Evolutionary conservation across 1,139 yeast genomes (phyloP).

Genomic region (Hanseniaspora uvarum): DNA sequence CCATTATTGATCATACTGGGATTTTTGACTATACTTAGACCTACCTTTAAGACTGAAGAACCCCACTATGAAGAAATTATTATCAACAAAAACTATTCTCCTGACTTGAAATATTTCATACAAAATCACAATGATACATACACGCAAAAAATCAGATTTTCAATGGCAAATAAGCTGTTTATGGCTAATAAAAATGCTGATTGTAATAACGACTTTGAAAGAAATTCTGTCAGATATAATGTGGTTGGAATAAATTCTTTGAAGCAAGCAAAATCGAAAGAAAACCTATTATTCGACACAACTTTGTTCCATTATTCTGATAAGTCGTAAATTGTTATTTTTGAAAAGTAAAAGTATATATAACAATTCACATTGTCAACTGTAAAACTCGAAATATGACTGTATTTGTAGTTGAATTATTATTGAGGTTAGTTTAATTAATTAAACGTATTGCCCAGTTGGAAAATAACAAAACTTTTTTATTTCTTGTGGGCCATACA

Average conservation of each 20-base stretch:
- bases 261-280: neutral
- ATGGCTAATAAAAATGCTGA: neutral
- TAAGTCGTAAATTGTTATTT: neutral
- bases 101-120: neutral
- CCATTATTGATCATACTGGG: conserved; percentile 3
- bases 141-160: neutral
- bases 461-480: neutral
- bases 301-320: neutral
- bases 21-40: conserved; percentile 4
- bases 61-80: neutral
- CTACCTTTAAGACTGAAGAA: neutral
- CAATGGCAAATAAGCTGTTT: neutral
- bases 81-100: neutral
- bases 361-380: neutral
- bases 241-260: conserved; percentile 1
- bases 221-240: conserved; percentile 2
- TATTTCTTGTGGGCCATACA: neutral
- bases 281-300: neutral
- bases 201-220: neutral
- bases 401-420: neutral
- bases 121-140: neutral
- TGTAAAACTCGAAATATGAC: neutral
- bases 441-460: neutral
- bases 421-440: neutral
- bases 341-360: too few relatives aligned